These are phyloP conservation scores for Penicillium aurantiogriseum DNA, from an alignment of 2,329 filamentous ascomycete genomes.

Conservation along the genomic window DNA sequence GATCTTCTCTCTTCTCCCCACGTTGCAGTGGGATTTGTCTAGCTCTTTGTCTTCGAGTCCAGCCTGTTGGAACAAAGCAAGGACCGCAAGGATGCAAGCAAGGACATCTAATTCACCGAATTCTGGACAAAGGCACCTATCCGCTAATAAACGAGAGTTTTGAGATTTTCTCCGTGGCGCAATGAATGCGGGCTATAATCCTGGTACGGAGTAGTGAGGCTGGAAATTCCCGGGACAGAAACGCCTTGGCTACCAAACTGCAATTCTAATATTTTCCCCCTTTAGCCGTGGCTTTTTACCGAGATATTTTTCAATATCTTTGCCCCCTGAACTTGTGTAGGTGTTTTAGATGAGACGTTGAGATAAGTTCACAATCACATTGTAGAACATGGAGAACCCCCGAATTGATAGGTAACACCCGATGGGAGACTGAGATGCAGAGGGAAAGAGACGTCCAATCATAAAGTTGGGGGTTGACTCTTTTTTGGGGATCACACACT, in stretches of 20 bases:
- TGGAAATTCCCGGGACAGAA: neutral
- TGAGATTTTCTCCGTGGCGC: neutral
- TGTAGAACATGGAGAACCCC: neutral
- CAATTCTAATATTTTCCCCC: neutral
- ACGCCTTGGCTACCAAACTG: neutral
- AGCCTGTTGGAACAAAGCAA: neutral
- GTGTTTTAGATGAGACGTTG: neutral
- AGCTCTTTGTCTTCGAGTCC: neutral
- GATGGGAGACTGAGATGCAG: neutral
- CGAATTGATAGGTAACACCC: neutral
- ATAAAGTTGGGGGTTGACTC: neutral
- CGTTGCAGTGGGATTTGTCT: neutral
- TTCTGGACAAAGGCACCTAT: neutral
- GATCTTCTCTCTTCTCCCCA: neutral
- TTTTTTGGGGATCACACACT: neutral
- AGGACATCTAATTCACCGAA: neutral
- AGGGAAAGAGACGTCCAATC: conserved; percentile 1
- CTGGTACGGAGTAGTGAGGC: neutral
- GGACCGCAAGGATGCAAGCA: neutral
- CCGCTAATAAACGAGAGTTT: neutral
- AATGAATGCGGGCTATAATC: neutral
- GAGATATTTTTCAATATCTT: neutral
- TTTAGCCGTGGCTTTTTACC: conserved; percentile 8
- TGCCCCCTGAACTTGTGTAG: neutral
- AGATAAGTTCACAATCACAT: neutral